Evolutionary conservation across 1,284 basidiomycete species (phyloP), one percentile per base, ranked within the genome.

Genomic region (Sporisorium iseilematis-ciliati): DNA sequence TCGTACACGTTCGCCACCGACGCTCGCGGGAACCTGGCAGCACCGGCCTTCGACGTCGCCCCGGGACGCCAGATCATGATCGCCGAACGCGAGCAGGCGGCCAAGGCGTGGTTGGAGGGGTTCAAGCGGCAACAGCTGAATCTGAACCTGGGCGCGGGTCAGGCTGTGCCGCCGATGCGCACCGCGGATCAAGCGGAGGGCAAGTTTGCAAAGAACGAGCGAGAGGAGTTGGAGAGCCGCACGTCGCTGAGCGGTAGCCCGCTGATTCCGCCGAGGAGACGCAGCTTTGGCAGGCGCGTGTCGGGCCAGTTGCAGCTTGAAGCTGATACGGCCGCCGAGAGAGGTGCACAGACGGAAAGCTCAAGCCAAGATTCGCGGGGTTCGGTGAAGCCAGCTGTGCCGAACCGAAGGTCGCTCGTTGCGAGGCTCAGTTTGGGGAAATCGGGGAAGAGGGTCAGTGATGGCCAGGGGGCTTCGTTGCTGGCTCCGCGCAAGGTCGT

Each of bases 11-110:
- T 65, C 40, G 33, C 25, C 11, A 65, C 58, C 18, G 66, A 70
- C 12, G 46, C 40, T 11, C 16, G 10, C n/a, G 66, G 72, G 4
- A 57, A 66, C 7, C 67, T 75, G 7, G 31, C 50, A 5, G 59
- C 67, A 0, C 73, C 73, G 2, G 46, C 52, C 1, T 75, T 75
- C 26, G 73, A 75, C 35, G 67, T 70, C 7, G 67, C 67, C 1
- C 67, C 72, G 3, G 72, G 72, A 12, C 38, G 59, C 7, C 58
- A 59, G 63, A 56, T 58, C 33, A 65, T 75, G 58, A 14, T 70
- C 0, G 45, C 56, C 3, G 72, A 75, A 21, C 38, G 59, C 4
- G 54, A 68, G 26, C 21, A 48, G 5, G 64, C 63, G 40, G 64
- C 69, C 1, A 49, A 60, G 18, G 38, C 33, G 31, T 67, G 64